These are phyloP conservation scores for Leishmania guyanensis DNA, from an alignment of 208 protist genomes.

Conservation along the genomic window DNA sequence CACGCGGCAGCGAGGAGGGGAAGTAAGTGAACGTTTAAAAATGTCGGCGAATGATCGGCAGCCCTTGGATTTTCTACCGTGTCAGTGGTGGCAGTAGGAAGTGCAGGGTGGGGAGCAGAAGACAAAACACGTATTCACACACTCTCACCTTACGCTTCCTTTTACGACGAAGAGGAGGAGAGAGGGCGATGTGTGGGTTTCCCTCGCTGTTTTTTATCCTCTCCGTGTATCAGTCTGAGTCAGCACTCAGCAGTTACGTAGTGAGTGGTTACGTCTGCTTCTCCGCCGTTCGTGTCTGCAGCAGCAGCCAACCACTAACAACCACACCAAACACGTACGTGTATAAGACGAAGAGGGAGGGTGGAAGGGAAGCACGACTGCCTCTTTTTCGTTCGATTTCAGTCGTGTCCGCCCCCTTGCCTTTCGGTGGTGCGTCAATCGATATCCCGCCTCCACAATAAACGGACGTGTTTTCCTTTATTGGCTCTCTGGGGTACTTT, in stretches of 20 bases:
- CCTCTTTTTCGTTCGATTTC: background rate
- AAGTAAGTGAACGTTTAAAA: background rate
- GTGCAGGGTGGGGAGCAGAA: background rate
- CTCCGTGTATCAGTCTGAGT: background rate
- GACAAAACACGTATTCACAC: background rate
- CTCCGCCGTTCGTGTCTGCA: background rate
- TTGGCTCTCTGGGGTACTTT: background rate
- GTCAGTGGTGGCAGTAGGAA: background rate
- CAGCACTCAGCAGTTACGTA: background rate
- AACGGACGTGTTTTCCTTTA: background rate
- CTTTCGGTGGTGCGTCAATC: background rate
- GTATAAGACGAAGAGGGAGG: background rate
- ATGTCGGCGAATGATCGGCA: background rate
- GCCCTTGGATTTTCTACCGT: background rate
- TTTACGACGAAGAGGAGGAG: slow-evolving; percentile 1
- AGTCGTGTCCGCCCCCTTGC: background rate
- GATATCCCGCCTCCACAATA: background rate
- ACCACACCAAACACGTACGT: background rate
- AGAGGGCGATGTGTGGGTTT: background rate
- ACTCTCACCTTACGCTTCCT: background rate
- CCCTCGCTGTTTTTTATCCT: background rate
- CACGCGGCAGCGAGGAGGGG: background rate
- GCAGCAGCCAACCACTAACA: background rate
- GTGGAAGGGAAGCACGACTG: background rate
- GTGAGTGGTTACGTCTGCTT: background rate